phyloP scores from a whole-genome alignment of 1,284 basidiomycete genomes.

The Pulveroboletus ridleyi region DNA sequence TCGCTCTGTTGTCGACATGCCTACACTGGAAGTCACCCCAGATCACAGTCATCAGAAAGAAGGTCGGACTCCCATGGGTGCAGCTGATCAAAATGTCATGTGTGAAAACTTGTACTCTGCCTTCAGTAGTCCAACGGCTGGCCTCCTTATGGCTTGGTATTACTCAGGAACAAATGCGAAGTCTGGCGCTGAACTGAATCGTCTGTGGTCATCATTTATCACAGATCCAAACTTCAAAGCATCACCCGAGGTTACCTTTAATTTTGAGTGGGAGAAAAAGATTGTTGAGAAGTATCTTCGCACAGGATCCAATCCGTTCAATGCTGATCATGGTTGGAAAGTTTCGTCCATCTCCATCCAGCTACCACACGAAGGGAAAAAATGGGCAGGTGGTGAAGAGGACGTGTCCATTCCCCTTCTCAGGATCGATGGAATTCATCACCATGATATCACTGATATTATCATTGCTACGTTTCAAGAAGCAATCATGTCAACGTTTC shows the following conservation, averaged over 20 bases:
- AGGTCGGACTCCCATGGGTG: too few species aligned
- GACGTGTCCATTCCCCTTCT: background rate
- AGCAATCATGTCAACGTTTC: background rate
- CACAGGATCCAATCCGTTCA: background rate
- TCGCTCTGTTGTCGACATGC: background rate
- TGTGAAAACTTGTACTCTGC: background rate
- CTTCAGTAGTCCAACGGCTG: background rate
- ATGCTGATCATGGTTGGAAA: slow-evolving; percentile 4
- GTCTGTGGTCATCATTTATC: slow-evolving; percentile 1
- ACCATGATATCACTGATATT: slow-evolving; percentile 10
- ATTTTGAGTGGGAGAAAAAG: background rate
- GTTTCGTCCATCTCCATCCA: background rate
- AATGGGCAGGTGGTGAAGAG: background rate
- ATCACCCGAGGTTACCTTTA: background rate
- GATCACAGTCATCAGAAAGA: too few species aligned
- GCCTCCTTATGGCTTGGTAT: background rate
- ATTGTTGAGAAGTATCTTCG: slow-evolving; percentile 2
- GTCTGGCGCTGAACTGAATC: slow-evolving; percentile 13
- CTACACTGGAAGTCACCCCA: background rate
- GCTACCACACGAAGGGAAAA: background rate
- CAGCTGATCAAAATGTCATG: too few species aligned
- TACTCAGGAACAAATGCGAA: background rate
- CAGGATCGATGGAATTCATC: slow-evolving; percentile 1
- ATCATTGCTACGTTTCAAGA: slow-evolving; percentile 4
- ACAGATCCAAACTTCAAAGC: background rate